Evolutionary conservation across 495 filamentous ascomycete genomes (phyloP), one percentile per base, ranked within the genome.

Genomic region (Lichina pygmaea): DNA sequence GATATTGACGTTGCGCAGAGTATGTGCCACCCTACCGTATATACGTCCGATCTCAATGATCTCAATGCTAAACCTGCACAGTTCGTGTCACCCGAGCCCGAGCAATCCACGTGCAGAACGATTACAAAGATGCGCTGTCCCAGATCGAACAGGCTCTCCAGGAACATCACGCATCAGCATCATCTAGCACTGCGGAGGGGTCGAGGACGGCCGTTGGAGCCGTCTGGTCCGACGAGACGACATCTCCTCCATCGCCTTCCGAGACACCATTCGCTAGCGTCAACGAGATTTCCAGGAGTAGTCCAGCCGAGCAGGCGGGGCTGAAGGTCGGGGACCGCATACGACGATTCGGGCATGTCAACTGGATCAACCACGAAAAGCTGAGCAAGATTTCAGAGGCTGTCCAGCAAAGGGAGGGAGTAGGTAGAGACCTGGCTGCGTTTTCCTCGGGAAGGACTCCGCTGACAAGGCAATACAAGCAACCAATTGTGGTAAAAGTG

Each of bases 1-100:
- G 91, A 99, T 58, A 74, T 99, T 46, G 91, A 99, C 57, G 77
- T 99, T 50, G 81, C 91, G 33, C 86, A 93, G 61, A 91, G 83
- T 89, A 74, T 53, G 68, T 42, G 11, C 9, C 9, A 13, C 13
- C 15, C 33, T 13, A 11, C 31, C 33, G 12, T 2, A 8, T 12
- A n/a, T n/a, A n/a, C n/a, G 15, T 51, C 43, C 34, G 42, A 33
- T 45, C 31, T 41, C 8, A 36, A 24, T 33, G 7, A 4, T 15
- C 30, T 44, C 41, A 11, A 15, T 45, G 39, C 46, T 34, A 13
- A 49, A 36, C 16, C 11, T 36, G 37, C 39, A 33, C 44, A 91
- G 82, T 99, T 54, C 81, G 91, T 40, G 91, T 81, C 8, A 93
- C 86, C 12, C 66, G 91, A 54, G 69, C 84, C 7, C 77, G 82